Base-by-base conservation (phyloP, 495 filamentous ascomycete genomes). In the Pseudevernia furfuracea region DNA sequence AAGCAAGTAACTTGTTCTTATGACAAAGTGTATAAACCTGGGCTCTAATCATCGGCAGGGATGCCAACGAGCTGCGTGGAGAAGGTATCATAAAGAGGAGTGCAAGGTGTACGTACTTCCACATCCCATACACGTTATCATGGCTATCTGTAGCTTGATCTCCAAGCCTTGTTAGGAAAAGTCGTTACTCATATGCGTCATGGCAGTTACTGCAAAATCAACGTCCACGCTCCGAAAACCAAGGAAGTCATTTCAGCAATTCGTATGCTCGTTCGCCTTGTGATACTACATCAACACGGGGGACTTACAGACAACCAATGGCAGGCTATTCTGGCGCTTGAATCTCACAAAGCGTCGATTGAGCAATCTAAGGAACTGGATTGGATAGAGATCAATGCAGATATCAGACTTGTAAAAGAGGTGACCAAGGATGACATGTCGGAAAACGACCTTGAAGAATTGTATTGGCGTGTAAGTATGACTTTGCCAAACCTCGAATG, bases 11-110 rank as follows among this genome's bases (percentile, higher is more conserved):
- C 12, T 17, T 58, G 0, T 37, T 58, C 3, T 10, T 32, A n/a
- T 3, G 32, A 28, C n/a, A n/a, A n/a, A n/a, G n/a, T 38, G 21
- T 3, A 2, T 10, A 38, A 58, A 7, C 7, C 55, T 58, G 37
- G 55, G 37, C 55, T 58, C 55, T n/a, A 58, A 38, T 38, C 7
- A 37, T 58, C 21, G 32, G 7, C 9, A 58, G 55, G 8, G 5
- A 17, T 58, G 55, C 55, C 30, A 58, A 58, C 55, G 34, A 30
- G 17, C 25, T 37, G 30, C 55, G 38, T 58, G 23, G 55, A 36
- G 55, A 38, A 58, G 55, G 32, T 58, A 58, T 38, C 30, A 58
- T 38, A 58, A 58, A 58, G 55, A 58, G 34, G 55, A 58, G 55
- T 58, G 55, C 30, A 58, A 36, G 32, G 19, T 58, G 55, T 58